A percentile compares a stretch with the other conserved stretches of the same genome.
These are phyloP conservation scores for Globisporangium apiculatum DNA, from an alignment of 352 stramenopile species.

Conservation along the genomic window DNA sequence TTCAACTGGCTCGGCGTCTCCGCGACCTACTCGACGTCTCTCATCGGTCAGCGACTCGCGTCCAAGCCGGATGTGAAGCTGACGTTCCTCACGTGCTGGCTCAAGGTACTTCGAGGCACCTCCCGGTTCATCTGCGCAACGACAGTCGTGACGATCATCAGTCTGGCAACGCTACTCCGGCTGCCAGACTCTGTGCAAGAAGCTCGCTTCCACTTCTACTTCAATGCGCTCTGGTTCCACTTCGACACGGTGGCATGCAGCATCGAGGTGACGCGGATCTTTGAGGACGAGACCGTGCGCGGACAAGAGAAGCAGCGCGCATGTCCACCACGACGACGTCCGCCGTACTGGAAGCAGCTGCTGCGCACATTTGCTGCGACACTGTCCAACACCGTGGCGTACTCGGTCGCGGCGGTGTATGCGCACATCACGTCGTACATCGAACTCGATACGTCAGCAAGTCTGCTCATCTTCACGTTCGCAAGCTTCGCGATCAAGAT, in stretches of 20 bases:
- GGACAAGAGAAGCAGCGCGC: neutral
- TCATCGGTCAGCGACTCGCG: neutral
- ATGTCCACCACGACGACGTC: neutral
- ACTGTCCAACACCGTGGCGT: neutral
- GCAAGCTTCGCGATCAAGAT: constrained; percentile 13
- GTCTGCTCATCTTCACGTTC: constrained; percentile 8
- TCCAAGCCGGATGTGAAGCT: neutral
- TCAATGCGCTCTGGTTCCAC: neutral
- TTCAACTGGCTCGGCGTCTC: constrained; percentile 1
- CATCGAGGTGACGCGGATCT: neutral
- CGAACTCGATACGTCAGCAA: neutral
- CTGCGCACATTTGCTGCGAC: neutral
- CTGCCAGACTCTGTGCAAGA: neutral
- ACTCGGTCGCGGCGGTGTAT: constrained; percentile 4
- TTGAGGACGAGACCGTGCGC: neutral
- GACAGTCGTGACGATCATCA: neutral
- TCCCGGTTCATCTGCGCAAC: neutral
- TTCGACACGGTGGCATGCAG: constrained; percentile 2
- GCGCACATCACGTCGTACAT: constrained; percentile 1
- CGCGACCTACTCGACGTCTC: neutral
- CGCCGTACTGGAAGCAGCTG: constrained; percentile 10
- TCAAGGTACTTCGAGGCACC: constrained; percentile 3
- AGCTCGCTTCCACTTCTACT: neutral
- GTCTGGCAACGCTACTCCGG: neutral
- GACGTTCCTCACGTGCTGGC: constrained; percentile 4